Evolutionary conservation across 306 rosid genomes (phyloP).

Genomic region (Senna tora): DNA sequence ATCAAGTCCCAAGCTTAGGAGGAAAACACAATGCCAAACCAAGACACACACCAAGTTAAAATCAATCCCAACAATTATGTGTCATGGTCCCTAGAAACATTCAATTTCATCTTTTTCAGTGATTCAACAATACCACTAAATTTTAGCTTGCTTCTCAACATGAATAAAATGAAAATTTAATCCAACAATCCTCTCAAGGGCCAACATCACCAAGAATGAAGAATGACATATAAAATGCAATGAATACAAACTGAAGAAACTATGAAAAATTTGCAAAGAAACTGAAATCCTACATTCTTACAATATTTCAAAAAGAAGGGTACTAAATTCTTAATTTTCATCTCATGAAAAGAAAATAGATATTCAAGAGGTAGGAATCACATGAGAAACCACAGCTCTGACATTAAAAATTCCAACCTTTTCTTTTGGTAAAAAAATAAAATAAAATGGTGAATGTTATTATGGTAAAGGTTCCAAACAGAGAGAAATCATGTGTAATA

Average conservation of each 20-base stretch:
- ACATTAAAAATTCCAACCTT: not conserved
- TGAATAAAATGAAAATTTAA: conserved; percentile 15
- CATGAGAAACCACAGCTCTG: not conserved
- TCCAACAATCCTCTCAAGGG: not conserved
- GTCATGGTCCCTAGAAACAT: not conserved
- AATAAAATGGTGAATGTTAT: too few relatives aligned
- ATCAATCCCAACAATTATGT: not conserved
- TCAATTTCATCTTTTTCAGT: not conserved
- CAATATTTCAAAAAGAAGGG: not conserved
- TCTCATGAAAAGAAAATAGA: not conserved
- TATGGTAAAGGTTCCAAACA: not conserved
- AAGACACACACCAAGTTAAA: not conserved
- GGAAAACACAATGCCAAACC: not conserved
- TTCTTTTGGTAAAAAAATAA: too few relatives aligned
- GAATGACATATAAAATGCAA: not conserved
- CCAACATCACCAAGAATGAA: not conserved
- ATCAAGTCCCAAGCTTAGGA: not conserved
- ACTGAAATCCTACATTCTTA: not conserved
- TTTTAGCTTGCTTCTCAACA: not conserved
- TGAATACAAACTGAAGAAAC: not conserved
- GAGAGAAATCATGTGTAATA: too few relatives aligned
- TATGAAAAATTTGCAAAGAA: not conserved
- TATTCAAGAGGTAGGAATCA: not conserved
- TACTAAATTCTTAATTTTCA: not conserved
- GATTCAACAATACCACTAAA: not conserved